Percentiles rank a stretch among this genome's conserved stretches.
Conservation (phyloP, 2,329 filamentous ascomycete species). For the Canariomyces notabilis region DNA sequence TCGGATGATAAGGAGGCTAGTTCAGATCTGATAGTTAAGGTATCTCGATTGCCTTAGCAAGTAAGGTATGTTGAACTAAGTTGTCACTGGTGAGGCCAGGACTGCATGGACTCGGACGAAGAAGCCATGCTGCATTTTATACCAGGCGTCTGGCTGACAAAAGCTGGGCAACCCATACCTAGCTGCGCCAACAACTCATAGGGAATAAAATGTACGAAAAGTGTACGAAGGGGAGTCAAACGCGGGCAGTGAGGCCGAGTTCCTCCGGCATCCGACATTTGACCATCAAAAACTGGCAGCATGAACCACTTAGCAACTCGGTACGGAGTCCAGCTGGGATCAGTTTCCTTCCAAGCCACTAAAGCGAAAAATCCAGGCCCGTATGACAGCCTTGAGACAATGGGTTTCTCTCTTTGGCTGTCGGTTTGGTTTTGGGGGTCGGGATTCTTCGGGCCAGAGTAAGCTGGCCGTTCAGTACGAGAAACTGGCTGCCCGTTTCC, state of each 20-base stretch:
- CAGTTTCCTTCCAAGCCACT: background rate
- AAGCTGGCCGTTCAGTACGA: background rate
- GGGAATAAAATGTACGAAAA: too few species aligned
- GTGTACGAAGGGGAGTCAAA: background rate
- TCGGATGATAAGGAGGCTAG: conserved; percentile 10
- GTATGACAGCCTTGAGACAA: background rate
- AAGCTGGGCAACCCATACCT: background rate
- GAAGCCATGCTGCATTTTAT: background rate
- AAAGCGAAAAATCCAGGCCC: background rate
- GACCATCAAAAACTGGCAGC: too few species aligned
- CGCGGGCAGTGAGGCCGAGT: background rate
- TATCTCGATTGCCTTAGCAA: too few species aligned
- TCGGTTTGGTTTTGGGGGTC: background rate
- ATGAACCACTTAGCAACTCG: background rate
- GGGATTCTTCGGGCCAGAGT: background rate
- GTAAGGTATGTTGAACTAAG: background rate
- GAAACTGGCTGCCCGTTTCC: too few species aligned
- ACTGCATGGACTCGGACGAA: background rate
- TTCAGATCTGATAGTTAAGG: too few species aligned
- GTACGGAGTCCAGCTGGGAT: background rate
- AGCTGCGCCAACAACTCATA: background rate
- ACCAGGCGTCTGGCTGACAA: background rate
- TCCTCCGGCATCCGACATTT: background rate
- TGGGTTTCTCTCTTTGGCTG: too few species aligned
- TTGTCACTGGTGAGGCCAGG: background rate